phyloP scores from a whole-genome alignment of 371 early-diverging fungal species.

The Actinomortierella wolfii region DNA sequence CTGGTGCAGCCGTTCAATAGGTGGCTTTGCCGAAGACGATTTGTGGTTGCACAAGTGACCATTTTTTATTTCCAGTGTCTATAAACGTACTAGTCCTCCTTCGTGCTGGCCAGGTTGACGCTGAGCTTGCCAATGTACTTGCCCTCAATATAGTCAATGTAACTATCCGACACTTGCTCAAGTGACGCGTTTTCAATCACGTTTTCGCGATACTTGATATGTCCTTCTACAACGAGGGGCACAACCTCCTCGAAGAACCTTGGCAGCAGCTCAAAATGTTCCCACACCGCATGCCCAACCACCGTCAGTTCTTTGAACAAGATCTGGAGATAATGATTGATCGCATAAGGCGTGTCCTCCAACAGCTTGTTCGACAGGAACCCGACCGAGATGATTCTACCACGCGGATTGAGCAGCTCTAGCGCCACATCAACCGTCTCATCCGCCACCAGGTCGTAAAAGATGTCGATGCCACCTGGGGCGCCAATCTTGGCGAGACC shows the following conservation, averaged over 20 bases:
- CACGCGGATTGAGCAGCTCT: constrained; percentile 44
- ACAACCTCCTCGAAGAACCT: constrained; percentile 48
- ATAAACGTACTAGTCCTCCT: neutral
- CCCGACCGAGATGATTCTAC: constrained; percentile 54
- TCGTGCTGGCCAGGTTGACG: constrained; percentile 56
- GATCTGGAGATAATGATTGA: constrained; percentile 46
- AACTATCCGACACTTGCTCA: constrained; percentile 73
- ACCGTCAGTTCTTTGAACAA: constrained; percentile 51
- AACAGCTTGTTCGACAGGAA: constrained; percentile 67
- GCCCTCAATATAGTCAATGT: constrained; percentile 74
- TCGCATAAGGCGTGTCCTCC: constrained; percentile 27
- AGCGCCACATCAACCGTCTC: constrained; percentile 62
- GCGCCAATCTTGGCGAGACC: neutral
- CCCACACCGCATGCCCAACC: constrained; percentile 55
- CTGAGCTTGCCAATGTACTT: constrained; percentile 82
- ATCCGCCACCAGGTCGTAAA: constrained; percentile 69
- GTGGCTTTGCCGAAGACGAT: too few relatives aligned
- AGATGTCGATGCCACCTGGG: constrained; percentile 54
- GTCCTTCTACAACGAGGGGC: constrained; percentile 45
- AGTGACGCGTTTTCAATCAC: constrained; percentile 54
- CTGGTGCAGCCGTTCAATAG: too few relatives aligned
- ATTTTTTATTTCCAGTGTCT: too few relatives aligned
- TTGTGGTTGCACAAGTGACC: too few relatives aligned
- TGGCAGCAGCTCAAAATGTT: constrained; percentile 26
- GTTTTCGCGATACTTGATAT: constrained; percentile 52